These are phyloP conservation scores for Prunus kanzakura DNA, from an alignment of 306 rosid genomes.

Conservation along the genomic window DNA sequence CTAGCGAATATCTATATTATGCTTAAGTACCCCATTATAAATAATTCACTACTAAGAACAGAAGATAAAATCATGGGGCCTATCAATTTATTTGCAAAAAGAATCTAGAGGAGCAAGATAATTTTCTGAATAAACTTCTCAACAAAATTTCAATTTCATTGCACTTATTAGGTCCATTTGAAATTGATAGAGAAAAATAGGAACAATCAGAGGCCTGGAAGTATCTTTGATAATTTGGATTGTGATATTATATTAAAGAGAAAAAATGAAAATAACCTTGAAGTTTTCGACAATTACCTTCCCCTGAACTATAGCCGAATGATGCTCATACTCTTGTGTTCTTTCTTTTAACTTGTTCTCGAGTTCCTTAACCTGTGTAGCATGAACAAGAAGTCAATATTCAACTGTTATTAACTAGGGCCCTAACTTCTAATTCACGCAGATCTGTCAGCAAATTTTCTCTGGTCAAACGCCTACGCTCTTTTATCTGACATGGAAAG, in stretches of 20 bases:
- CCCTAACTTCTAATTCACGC: neutral
- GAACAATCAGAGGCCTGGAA: neutral
- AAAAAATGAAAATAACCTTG: neutral
- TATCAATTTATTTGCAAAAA: neutral
- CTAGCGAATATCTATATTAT: neutral
- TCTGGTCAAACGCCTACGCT: neutral
- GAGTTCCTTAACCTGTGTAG: conserved; percentile 20
- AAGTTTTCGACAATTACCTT: conserved; percentile 5
- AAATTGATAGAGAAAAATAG: neutral
- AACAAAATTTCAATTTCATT: neutral
- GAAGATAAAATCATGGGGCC: neutral
- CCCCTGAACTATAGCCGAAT: neutral
- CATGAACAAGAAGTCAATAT: neutral
- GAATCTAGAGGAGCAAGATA: neutral
- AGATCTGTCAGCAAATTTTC: neutral
- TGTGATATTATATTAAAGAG: neutral
- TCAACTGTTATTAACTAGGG: neutral
- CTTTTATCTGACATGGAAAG: neutral
- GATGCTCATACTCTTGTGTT: conserved; percentile 3
- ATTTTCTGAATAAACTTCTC: neutral
- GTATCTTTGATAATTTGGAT: neutral
- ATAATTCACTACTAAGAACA: neutral
- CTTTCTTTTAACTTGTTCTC: conserved; percentile 19
- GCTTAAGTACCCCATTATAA: neutral
- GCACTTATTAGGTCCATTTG: neutral